A percentile compares a stretch with the other conserved stretches of the same genome.
These are phyloP conservation scores for Cyberlindnera subsufficiens DNA, from an alignment of 805 yeast species.

Conservation along the genomic window DNA sequence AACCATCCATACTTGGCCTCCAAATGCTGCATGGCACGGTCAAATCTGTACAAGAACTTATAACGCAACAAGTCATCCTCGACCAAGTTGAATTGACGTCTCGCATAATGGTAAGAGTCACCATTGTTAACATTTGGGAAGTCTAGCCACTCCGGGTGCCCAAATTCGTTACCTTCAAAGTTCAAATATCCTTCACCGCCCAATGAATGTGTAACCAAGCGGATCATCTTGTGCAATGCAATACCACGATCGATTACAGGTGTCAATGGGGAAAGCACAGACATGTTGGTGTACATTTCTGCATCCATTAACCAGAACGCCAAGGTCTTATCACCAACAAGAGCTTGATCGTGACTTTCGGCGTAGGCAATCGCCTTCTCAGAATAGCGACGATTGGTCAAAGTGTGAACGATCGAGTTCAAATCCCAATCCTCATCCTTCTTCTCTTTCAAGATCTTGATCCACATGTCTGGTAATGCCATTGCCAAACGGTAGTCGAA, in stretches of 20 bases:
- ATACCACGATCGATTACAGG: conserved; percentile 84
- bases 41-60: conserved; percentile 74
- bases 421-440: conserved; percentile 90
- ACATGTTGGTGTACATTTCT: conserved; percentile 96
- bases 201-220: conserved; percentile 80
- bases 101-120: conserved; percentile 87
- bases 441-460: conserved; percentile 79
- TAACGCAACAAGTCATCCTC: conserved; percentile 79
- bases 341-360: conserved; percentile 95
- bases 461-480: conserved; percentile 99
- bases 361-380: conserved; percentile 90
- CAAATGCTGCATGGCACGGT: conserved; percentile 72
- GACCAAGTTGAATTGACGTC: conserved; percentile 87
- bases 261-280: conserved; percentile 63
- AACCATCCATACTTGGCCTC: conserved; percentile 74
- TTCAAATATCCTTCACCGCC: conserved; percentile 97
- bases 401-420: conserved; percentile 69
- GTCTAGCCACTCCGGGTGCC: conserved; percentile 98
- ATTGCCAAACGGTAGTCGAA: conserved; percentile 90
- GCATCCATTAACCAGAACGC: conserved; percentile 99
- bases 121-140: conserved; percentile 89
- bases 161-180: conserved; percentile 97
- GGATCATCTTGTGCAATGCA: conserved; percentile 84
- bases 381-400: conserved; percentile 81
- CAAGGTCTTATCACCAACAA: conserved; percentile 93